Base-by-base conservation (phyloP, 139 green algal genomes). In the Tetradesmus lagerheimii region DNA sequence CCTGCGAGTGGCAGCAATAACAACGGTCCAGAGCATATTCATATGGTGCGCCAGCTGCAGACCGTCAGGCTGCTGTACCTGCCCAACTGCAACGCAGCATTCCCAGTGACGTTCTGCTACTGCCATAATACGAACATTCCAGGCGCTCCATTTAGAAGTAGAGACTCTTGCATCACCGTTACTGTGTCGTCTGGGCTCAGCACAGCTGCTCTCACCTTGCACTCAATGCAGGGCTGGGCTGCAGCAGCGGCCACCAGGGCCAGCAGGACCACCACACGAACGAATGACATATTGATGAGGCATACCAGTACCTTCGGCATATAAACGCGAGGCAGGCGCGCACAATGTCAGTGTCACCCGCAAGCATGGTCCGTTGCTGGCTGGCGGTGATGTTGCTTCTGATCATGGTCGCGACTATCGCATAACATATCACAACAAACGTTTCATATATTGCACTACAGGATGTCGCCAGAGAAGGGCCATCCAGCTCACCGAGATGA, bases 191-290 rank as follows among this genome's bases (percentile, higher is more conserved):
- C 18, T 20, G 3, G 50, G 50, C 50, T 64, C 50, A 64, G 50
- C 50, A 20, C 50, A 64, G 37, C 43, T 39, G 31, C 43, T 39
- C 80, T 71, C 80, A 85, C 80, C 80, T 77, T 87, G 81, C 81
- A 87, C 43, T 87, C 81, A 16, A 87, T 87, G 81, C 81, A 87
- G 80, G 80, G 80, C 81, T 87, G 81, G 14, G 53, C 81, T 15
- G 37, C 16, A 11, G 31, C 53, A 9, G 45, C 18, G 38, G 81
- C 81, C 18, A 50, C 31, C 5, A 77, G 34, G 29, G 81, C 50
- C 31, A 87, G 53, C 53, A 87, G 50, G 18, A 77, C 31, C 29
- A 64, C 6, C 12, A 34, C n/a, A 2, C 66, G 66, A 34, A 35
- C 66, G 25, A 35, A 2, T 27, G 50, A 64, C 50, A 64, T 64